Percentiles rank a stretch among this genome's conserved stretches.
phyloP scores from a whole-genome alignment of 1,284 basidiomycete species.

The Malassezia dermatis region DNA sequence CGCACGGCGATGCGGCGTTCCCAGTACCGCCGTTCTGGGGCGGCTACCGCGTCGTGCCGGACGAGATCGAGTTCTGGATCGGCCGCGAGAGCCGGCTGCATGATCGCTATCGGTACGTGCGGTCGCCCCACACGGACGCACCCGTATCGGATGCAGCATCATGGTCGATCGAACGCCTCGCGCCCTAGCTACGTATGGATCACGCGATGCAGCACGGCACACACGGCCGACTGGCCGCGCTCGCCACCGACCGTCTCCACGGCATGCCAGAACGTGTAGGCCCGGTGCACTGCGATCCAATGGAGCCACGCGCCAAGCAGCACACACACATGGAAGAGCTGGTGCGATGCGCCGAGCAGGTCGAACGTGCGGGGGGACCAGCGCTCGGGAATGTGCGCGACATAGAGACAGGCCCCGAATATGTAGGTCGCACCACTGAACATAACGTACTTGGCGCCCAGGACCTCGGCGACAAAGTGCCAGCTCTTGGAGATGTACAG shows the following conservation, averaged over 20 bases:
- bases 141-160: conserved; percentile 4
- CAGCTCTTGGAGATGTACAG: conserved; percentile 51
- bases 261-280: conserved; percentile 44
- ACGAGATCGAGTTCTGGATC: conserved; percentile 55
- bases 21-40: conserved; percentile 89
- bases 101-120: conserved; percentile 36
- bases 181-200: conserved; percentile 4
- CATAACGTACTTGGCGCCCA: conserved; percentile 32
- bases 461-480: conserved; percentile 25
- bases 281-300: conserved; percentile 51
- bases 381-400: conserved; percentile 69
- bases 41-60: conserved; percentile 82
- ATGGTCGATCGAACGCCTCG: conserved; percentile 14
- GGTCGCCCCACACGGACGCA: conserved; percentile 5
- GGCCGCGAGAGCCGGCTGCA: conserved; percentile 41
- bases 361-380: conserved; percentile 70
- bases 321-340: conserved; percentile 66
- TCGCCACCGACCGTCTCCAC: conserved; percentile 22
- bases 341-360: conserved; percentile 52
- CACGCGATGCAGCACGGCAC: conserved; percentile 16
- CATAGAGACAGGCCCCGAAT: conserved; percentile 47
- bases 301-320: conserved; percentile 67
- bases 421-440: conserved; percentile 34
- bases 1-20: conserved; percentile 51
- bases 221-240: conserved; percentile 18